Evolutionary conservation across 2,329 filamentous ascomycete genomes (phyloP).

Genomic region (Colletotrichum cordylinicola): DNA sequence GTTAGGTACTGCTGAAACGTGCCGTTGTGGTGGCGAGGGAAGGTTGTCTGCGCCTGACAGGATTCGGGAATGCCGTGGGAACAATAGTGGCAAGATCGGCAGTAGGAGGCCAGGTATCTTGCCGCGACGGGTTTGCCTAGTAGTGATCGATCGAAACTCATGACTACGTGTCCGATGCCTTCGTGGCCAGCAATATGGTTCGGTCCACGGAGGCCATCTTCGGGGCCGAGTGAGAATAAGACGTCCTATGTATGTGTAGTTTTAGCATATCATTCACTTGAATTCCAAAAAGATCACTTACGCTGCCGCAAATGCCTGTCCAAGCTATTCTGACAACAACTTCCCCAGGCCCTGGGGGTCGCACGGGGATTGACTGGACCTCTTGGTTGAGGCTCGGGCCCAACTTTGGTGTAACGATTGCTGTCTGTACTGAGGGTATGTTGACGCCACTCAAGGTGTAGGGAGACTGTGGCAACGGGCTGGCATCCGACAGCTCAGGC

Average conservation of each 20-base stretch:
- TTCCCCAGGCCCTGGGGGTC: neutral
- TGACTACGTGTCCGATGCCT: neutral
- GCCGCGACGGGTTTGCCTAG: neutral
- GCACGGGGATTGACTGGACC: neutral
- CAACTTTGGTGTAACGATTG: neutral
- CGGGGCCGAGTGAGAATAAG: neutral
- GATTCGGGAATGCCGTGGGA: neutral
- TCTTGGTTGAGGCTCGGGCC: neutral
- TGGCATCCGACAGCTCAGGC: neutral
- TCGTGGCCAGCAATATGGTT: neutral
- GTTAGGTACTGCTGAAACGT: neutral
- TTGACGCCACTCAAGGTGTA: neutral
- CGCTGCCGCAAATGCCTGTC: neutral
- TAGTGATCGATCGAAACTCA: neutral
- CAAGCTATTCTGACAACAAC: neutral
- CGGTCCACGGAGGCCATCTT: neutral
- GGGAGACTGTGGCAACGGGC: neutral
- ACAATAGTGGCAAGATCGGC: neutral
- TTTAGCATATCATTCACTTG: neutral
- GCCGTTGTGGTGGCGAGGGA: neutral
- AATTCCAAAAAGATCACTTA: neutral
- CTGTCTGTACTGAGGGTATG: neutral
- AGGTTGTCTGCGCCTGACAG: neutral
- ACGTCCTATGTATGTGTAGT: neutral
- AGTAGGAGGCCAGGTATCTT: neutral